These are phyloP conservation scores for Paraphoma sp. DNA, from an alignment of 2,329 filamentous ascomycete species.

Conservation along the genomic window DNA sequence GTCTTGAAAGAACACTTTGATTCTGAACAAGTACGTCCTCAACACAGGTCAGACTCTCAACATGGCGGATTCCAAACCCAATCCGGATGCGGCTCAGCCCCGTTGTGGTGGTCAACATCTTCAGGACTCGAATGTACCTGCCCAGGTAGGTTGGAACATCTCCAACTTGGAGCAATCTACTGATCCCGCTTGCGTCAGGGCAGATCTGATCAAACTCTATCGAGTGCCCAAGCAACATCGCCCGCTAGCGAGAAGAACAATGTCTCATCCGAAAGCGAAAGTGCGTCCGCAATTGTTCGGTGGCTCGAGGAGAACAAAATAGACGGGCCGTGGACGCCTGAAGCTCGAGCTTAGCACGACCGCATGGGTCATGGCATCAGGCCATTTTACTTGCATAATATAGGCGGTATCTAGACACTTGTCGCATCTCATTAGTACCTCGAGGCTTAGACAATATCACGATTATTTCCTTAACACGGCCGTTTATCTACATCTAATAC, in stretches of 20 bases:
- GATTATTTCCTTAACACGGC: not conserved
- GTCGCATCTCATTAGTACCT: not conserved
- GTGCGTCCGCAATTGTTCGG: constrained; percentile 12
- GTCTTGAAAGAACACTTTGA: too few relatives aligned
- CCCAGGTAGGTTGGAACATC: constrained; percentile 7
- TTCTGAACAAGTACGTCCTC: too few relatives aligned
- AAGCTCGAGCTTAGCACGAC: not conserved
- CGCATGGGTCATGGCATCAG: not conserved
- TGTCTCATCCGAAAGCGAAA: not conserved
- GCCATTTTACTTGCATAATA: not conserved
- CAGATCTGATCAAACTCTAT: not conserved
- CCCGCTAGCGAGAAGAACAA: not conserved
- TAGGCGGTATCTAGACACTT: not conserved
- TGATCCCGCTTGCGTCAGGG: constrained; percentile 5
- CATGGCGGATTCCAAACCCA: constrained; percentile 21
- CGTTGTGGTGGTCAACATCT: constrained; percentile 21
- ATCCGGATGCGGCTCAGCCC: constrained; percentile 13
- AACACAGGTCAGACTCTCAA: not conserved
- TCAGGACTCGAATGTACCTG: not conserved
- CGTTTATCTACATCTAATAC: not conserved
- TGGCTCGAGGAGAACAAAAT: constrained; percentile 19
- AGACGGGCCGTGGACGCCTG: constrained; percentile 6
- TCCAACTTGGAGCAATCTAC: not conserved
- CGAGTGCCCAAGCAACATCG: not conserved
- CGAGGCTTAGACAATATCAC: not conserved